Evolutionary conservation across 2,329 filamentous ascomycete genomes (phyloP).

Genomic region (Dothistroma septosporum): DNA sequence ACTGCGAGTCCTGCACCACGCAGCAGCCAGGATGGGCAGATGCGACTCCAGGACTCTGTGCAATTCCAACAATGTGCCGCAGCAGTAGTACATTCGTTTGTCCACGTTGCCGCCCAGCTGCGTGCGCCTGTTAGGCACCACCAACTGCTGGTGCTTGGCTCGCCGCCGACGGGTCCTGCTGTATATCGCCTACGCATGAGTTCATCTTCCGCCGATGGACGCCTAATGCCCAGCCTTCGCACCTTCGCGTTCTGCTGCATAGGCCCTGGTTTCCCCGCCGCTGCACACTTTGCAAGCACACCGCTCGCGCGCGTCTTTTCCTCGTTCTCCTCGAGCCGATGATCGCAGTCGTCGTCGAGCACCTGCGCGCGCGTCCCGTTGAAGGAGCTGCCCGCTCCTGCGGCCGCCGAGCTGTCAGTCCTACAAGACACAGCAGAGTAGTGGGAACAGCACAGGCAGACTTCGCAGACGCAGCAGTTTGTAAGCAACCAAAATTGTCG

Average conservation of each 20-base stretch:
- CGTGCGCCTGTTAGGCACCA: background rate
- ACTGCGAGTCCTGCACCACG: background rate
- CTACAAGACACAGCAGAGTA: background rate
- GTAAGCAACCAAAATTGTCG: background rate
- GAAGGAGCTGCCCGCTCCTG: background rate
- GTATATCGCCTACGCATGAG: background rate
- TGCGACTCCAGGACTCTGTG: background rate
- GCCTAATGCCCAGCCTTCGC: constrained; percentile 3
- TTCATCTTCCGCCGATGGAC: background rate
- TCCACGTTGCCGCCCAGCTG: background rate
- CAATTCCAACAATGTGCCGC: background rate
- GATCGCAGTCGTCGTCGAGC: background rate
- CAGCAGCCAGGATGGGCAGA: background rate
- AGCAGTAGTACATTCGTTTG: too few species aligned
- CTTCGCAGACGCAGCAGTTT: too few species aligned
- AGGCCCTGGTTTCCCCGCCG: background rate
- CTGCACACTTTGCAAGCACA: constrained; percentile 2
- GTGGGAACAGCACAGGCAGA: background rate
- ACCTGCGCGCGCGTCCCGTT: background rate
- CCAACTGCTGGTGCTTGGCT: background rate
- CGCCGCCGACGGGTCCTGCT: background rate
- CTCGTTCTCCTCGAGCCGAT: background rate
- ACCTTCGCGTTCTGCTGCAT: background rate
- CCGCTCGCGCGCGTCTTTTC: background rate
- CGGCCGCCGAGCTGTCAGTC: background rate